Evolutionary conservation across 1,284 basidiomycete genomes (phyloP).

Genomic region (Takashimella tepidaria): DNA sequence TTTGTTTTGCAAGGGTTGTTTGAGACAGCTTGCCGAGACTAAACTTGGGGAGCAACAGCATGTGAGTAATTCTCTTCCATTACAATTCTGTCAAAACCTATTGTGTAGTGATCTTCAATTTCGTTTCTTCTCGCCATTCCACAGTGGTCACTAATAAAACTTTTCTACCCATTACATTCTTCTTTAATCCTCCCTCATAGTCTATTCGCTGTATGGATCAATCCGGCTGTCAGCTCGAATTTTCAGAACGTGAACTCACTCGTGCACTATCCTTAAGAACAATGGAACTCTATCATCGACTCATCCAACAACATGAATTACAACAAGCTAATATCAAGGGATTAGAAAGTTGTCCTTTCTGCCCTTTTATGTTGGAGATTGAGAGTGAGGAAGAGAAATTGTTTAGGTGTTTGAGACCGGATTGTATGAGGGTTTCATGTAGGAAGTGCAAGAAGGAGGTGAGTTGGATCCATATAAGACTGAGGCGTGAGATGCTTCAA

Average conservation of each 20-base stretch:
- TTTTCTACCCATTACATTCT: too few relatives aligned
- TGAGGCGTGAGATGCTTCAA: not conserved
- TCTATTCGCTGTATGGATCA: constrained; percentile 74
- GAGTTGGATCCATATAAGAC: constrained; percentile 39
- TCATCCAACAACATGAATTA: constrained; percentile 67
- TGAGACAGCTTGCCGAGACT: constrained; percentile 48
- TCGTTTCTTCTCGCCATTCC: not conserved
- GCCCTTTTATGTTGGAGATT: constrained; percentile 71
- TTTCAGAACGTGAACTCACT: constrained; percentile 61
- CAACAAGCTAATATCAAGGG: constrained; percentile 57
- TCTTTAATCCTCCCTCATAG: constrained; percentile 37
- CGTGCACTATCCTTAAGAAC: constrained; percentile 56
- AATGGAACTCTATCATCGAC: constrained; percentile 65
- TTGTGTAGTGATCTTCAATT: too few relatives aligned
- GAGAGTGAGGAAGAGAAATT: constrained; percentile 71
- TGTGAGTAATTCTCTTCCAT: constrained; percentile 28
- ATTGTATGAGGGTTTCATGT: constrained; percentile 69
- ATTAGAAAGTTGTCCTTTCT: constrained; percentile 80
- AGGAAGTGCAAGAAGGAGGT: constrained; percentile 67
- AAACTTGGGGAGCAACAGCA: constrained; percentile 47
- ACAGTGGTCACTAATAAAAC: too few relatives aligned
- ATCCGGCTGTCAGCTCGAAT: constrained; percentile 63
- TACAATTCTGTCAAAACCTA: too few relatives aligned
- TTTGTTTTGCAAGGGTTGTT: constrained; percentile 63
- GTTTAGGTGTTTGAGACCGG: constrained; percentile 67